Evolutionary conservation across 768 basidiomycete genomes (phyloP), one percentile per base, ranked within the genome.

Genomic region (Mycena epipterygia): DNA sequence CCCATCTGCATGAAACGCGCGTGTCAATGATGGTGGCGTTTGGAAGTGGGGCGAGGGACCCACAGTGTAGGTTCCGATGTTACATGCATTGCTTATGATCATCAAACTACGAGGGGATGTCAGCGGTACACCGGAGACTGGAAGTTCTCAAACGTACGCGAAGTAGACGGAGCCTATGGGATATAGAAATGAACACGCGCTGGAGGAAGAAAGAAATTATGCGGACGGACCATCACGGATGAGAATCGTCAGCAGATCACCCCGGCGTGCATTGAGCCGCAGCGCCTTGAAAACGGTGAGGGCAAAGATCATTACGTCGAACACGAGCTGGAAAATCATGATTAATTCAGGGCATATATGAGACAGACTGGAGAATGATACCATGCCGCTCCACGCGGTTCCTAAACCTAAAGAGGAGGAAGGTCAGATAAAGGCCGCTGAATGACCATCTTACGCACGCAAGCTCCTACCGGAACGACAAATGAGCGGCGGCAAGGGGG

Each of bases 231-330:
- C 85, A 76, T 86, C 85, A 46, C 85, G 80, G 23, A 85, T 58
- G 23, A 86, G 69, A 29, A 84, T 67, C 30, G 67, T 66, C 23
- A 84, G n/a, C 64, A 87, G 63, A 13, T 67, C 76, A 23, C 76
- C 64, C 16, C 74, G 76, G 30, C 71, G 67, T 17, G 64, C 64
- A 1, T 77, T 76, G 3, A 81, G 52, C 12, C 67, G 71, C 21
- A 84, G 71, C 5, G 84, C 77, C 60, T 84, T 85, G 71, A 79
- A 81, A 23, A 85, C 66, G 9, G 85, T 87, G 78, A 86, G 78
- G 23, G 61, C 72, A 57, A 87, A 84, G 4, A 87, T 79, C 14
- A 83, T 57, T 2, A 78, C 57, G 70, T 87, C 86, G 60, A 87
- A 84, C 3, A 82, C 73, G 8, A 84, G 76, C 71, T 72, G 42